These are phyloP conservation scores for Conticribra guillardii DNA, from an alignment of 108 stramenopile genomes.

Conservation along the genomic window DNA sequence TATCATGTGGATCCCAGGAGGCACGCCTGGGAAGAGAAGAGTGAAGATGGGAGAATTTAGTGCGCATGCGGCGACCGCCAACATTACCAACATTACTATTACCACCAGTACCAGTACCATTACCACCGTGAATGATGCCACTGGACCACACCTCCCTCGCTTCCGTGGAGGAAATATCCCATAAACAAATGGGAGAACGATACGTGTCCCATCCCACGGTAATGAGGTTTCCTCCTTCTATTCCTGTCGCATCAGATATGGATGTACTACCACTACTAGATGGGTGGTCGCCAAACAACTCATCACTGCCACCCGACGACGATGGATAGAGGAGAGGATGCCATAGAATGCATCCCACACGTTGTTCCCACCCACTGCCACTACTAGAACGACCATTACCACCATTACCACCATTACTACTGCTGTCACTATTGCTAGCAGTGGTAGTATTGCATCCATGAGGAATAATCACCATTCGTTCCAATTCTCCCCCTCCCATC, in stretches of 20 bases:
- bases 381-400: no score
- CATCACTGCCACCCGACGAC: conserved; percentile 31
- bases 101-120: conserved; percentile 3
- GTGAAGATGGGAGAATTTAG: conserved; percentile 8
- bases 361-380: conserved; percentile 42
- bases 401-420: no score
- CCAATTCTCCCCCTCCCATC: conserved; percentile 7
- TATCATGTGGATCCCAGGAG: conserved; percentile 86
- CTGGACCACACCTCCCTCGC: conserved; percentile 38
- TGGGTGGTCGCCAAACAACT: conserved; percentile 15
- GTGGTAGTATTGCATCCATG: conserved; percentile 25
- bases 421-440: no score
- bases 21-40: conserved; percentile 62
- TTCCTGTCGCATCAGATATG: no score
- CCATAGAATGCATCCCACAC: conserved; percentile 54
- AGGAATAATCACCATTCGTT: conserved; percentile 34
- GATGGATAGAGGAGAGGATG: conserved; percentile 33
- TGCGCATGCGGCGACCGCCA: not conserved
- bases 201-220: conserved; percentile 54
- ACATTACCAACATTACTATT: no score
- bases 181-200: conserved; percentile 38
- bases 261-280: conserved; percentile 14
- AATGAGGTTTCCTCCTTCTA: conserved; percentile 40
- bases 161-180: conserved; percentile 47
- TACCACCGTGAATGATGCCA: not conserved